phyloP scores from a whole-genome alignment of 2,329 filamentous ascomycete genomes.

The Venturia carpophila region DNA sequence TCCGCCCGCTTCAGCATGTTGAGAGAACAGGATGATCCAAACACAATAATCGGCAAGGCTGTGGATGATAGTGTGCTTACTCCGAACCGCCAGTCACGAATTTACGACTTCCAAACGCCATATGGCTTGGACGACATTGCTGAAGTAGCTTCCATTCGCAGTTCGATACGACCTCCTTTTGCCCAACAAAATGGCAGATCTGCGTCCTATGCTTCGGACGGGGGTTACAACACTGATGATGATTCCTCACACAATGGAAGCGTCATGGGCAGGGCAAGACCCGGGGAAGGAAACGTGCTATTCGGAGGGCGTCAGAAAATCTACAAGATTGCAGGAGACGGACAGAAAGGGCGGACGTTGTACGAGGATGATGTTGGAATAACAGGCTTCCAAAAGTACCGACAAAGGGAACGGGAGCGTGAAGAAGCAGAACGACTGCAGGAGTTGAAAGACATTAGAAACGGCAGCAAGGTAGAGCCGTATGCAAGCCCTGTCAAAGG shows the following conservation, averaged over 20 bases:
- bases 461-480: constrained; percentile 34
- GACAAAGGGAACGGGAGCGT: constrained; percentile 49
- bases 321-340: constrained; percentile 65
- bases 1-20: constrained; percentile 97
- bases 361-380: constrained; percentile 82
- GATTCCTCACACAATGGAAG: constrained; percentile 57
- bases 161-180: constrained; percentile 38
- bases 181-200: constrained; percentile 41
- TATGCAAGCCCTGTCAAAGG: constrained; percentile 38
- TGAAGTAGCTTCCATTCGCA: constrained; percentile 75
- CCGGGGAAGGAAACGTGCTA: constrained; percentile 80
- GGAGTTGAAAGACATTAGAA: constrained; percentile 35
- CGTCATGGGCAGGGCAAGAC: constrained; percentile 77
- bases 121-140: constrained; percentile 74
- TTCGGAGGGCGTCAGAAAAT: constrained; percentile 96
- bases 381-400: constrained; percentile 75
- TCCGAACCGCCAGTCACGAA: constrained; percentile 69
- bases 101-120: constrained; percentile 53
- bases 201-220: constrained; percentile 57
- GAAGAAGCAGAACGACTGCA: constrained; percentile 36
- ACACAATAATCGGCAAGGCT: constrained; percentile 81
- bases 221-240: constrained; percentile 55
- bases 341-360: constrained; percentile 52
- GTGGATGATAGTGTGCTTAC: constrained; percentile 89
- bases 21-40: constrained; percentile 86